These are phyloP conservation scores for Dioscorea alata DNA, from an alignment of 106 monocot genomes.

Conservation along the genomic window DNA sequence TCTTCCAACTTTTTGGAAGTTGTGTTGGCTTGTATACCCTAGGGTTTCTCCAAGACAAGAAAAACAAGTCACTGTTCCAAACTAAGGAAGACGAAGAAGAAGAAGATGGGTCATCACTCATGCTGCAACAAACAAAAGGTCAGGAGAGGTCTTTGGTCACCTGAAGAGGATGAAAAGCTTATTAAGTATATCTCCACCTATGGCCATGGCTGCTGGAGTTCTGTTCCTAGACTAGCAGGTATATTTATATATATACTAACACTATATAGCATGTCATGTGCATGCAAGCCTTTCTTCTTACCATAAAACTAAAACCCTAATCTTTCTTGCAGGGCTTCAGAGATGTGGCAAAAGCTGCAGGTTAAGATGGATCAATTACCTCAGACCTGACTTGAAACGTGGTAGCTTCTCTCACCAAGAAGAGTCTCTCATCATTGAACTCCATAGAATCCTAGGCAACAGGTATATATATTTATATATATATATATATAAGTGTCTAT, in stretches of 20 bases:
- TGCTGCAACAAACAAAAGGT: constrained; percentile 90
- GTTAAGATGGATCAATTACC: constrained; percentile 27
- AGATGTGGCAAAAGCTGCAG: constrained; percentile 48
- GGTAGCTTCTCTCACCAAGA: constrained; percentile 41
- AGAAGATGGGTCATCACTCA: constrained; percentile 56
- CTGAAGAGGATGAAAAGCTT: constrained; percentile 66
- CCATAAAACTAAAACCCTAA: no score
- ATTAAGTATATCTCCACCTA: constrained; percentile 61
- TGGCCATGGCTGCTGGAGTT: constrained; percentile 81
- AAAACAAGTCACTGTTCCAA: neutral
- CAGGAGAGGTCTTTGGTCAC: constrained; percentile 62
- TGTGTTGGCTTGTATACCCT: neutral
- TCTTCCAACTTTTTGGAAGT: no score
- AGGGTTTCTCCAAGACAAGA: neutral
- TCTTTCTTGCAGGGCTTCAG: constrained; percentile 19
- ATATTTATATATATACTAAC: constrained; percentile 13
- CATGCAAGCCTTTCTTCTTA: no score
- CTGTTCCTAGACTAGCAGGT: constrained; percentile 67
- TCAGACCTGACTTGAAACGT: constrained; percentile 34
- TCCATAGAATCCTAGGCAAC: constrained; percentile 45
- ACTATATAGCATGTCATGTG: no score
- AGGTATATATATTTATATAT: constrained; percentile 5
- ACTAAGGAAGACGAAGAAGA: neutral
- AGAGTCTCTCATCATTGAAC: constrained; percentile 42
- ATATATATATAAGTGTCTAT: neutral